A percentile compares a stretch with the other conserved stretches of the same genome.
These are phyloP conservation scores for Puccinia horiana DNA, from an alignment of 1,284 basidiomycete species.

Conservation along the genomic window DNA sequence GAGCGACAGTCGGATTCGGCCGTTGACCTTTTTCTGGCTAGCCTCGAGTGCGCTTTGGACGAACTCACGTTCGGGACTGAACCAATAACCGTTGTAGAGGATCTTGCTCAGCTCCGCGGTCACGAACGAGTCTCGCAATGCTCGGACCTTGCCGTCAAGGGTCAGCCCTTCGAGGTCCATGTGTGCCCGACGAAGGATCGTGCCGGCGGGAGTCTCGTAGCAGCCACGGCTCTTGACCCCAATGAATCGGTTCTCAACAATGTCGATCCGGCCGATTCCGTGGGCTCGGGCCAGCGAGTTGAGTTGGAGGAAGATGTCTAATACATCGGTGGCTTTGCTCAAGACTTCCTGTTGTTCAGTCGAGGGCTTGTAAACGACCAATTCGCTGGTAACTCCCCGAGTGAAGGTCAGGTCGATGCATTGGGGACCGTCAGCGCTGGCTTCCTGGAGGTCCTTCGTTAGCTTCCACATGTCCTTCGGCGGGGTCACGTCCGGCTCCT, in stretches of 20 bases:
- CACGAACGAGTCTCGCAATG: constrained; percentile 90
- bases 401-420: constrained; percentile 79
- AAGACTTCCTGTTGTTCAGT: constrained; percentile 62
- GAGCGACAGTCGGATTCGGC: constrained; percentile 81
- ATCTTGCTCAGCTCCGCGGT: constrained; percentile 86
- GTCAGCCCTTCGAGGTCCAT: constrained; percentile 96
- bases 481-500: constrained; percentile 92
- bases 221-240: constrained; percentile 98
- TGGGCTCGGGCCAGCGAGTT: constrained; percentile 92
- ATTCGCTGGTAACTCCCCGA: constrained; percentile 64
- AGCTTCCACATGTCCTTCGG: constrained; percentile 99
- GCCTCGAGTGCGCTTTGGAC: constrained; percentile 82
- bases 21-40: constrained; percentile 95
- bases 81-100: constrained; percentile 85
- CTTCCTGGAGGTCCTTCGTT: constrained; percentile 78
- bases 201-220: constrained; percentile 95
- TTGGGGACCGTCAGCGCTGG: constrained; percentile 74
- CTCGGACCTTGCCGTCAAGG: constrained; percentile 93
- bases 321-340: constrained; percentile 74
- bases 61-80: constrained; percentile 96
- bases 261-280: constrained; percentile 94
- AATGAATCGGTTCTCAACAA: constrained; percentile 99
- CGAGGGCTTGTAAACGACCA: constrained; percentile 50
- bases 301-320: constrained; percentile 89
- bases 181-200: constrained; percentile 87